Conservation (phyloP, 306 rosid genomes). For the Quercus engelmannii region DNA sequence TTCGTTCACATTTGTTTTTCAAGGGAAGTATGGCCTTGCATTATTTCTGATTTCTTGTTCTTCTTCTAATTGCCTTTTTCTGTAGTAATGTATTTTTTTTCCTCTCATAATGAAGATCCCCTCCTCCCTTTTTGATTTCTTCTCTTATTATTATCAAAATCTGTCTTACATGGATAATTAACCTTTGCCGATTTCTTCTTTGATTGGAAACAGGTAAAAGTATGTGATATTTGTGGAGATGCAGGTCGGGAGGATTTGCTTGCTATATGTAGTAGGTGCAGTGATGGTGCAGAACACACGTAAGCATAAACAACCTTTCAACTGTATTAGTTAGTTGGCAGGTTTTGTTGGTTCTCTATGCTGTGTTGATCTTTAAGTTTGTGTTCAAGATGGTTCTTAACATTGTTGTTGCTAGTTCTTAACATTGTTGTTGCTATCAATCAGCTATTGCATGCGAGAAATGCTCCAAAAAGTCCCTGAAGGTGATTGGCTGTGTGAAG, state of each 20-base stretch:
- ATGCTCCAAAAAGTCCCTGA: slow-evolving; percentile 74
- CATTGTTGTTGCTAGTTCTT: slow-evolving; percentile 21
- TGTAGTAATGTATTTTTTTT: neutral
- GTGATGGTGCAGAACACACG: slow-evolving; percentile 98
- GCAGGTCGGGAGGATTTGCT: slow-evolving; percentile 87
- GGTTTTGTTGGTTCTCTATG: slow-evolving; percentile 12
- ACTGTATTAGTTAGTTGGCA: slow-evolving; percentile 8
- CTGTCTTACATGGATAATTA: slow-evolving; percentile 13
- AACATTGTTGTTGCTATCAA: slow-evolving; percentile 25
- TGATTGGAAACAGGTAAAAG: slow-evolving; percentile 61
- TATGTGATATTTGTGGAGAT: slow-evolving; percentile 97
- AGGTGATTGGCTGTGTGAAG: slow-evolving; percentile 89
- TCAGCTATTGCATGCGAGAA: slow-evolving; percentile 90
- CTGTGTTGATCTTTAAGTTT: slow-evolving; percentile 10
- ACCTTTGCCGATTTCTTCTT: slow-evolving; percentile 16
- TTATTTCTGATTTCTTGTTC: neutral
- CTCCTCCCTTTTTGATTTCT: neutral
- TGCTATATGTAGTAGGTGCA: slow-evolving; percentile 86
- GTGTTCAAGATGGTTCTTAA: slow-evolving; percentile 20
- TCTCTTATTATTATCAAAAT: neutral
- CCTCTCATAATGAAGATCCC: neutral
- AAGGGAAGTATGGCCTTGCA: no score
- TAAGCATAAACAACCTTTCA: slow-evolving; percentile 36
- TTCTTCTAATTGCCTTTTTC: neutral
- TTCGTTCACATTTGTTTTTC: no score